These are phyloP conservation scores for Thermothielavioides terrestris DNA, from an alignment of 495 filamentous ascomycete genomes.

Conservation along the genomic window DNA sequence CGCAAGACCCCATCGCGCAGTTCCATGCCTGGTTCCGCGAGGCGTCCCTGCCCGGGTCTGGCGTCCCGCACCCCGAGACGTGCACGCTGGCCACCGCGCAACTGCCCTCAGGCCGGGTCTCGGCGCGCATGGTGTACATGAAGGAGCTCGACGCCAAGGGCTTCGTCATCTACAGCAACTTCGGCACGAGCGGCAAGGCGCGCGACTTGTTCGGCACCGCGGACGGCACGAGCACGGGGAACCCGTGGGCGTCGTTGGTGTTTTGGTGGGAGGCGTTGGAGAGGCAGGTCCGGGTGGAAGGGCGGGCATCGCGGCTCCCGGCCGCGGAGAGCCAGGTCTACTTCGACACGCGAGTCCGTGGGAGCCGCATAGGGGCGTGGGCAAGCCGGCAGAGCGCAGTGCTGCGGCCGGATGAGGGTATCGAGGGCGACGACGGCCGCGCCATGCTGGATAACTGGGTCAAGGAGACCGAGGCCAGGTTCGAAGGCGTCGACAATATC, in stretches of 20 bases:
- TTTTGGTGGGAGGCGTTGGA: conserved; percentile 73
- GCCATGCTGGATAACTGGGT: conserved; percentile 59
- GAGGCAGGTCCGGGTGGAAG: conserved; percentile 81
- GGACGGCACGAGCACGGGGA: conserved; percentile 33
- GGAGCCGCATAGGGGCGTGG: conserved; percentile 85
- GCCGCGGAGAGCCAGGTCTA: conserved; percentile 76
- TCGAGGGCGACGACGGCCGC: conserved; percentile 49
- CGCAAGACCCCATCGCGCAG: conserved; percentile 57
- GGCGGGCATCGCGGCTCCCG: conserved; percentile 55
- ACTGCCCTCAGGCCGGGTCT: conserved; percentile 79
- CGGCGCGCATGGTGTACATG: conserved; percentile 79
- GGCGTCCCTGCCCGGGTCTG: conserved; percentile 44
- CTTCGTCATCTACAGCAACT: conserved; percentile 92
- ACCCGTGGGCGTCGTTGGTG: conserved; percentile 60
- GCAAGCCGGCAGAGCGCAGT: conserved; percentile 80
- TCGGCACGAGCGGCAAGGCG: conserved; percentile 66
- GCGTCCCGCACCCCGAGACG: conserved; percentile 65
- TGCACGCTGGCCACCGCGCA: conserved; percentile 73
- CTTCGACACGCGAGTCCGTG: conserved; percentile 70
- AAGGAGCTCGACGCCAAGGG: conserved; percentile 74
- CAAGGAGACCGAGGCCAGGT: conserved; percentile 59
- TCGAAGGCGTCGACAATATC: conserved; percentile 66
- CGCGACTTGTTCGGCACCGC: conserved; percentile 43
- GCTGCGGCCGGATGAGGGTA: conserved; percentile 39
- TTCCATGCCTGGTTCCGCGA: conserved; percentile 81